A percentile compares a stretch with the other conserved stretches of the same genome.
Conservation (phyloP, 139 green algal species). For the Picochlorum sp. region DNA sequence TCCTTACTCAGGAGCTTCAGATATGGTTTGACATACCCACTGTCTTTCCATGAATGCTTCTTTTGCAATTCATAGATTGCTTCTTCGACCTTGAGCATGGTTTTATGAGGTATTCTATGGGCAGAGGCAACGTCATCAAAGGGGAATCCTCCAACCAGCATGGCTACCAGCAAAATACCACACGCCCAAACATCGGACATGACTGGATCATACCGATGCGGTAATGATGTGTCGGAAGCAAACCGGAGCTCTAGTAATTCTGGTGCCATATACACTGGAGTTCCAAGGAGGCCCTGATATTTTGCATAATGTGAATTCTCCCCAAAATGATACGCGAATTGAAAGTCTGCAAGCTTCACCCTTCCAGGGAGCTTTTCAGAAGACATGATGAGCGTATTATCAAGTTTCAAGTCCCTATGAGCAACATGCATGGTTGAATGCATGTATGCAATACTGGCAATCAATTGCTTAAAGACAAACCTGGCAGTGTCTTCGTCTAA, state of each 20-base stretch:
- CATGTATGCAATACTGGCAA: constrained; percentile 50
- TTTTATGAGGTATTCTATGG: no score
- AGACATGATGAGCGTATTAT: constrained; percentile 44
- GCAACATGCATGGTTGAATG: constrained; percentile 30
- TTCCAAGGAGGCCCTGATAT: constrained; percentile 15
- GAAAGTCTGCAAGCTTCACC: constrained; percentile 71
- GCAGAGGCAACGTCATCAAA: constrained; percentile 43
- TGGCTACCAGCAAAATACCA: constrained; percentile 65
- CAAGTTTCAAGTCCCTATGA: constrained; percentile 51
- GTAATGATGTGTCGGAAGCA: background rate
- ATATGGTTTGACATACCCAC: constrained; percentile 29
- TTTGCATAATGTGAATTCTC: background rate
- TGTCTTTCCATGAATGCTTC: constrained; percentile 21
- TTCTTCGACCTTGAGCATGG: no score
- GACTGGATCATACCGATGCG: constrained; percentile 28
- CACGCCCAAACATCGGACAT: constrained; percentile 61
- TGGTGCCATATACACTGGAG: constrained; percentile 60
- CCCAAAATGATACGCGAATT: constrained; percentile 37
- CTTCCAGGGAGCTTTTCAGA: background rate
- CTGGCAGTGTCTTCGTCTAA: constrained; percentile 44
- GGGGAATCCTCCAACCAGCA: constrained; percentile 77
- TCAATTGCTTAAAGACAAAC: constrained; percentile 64
- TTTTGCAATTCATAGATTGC: background rate
- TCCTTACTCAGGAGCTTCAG: constrained; percentile 16
- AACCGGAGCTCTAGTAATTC: constrained; percentile 43